Evolutionary conservation across 2,329 filamentous ascomycete genomes (phyloP).

Genomic region (Aspergillus carbonarius): DNA sequence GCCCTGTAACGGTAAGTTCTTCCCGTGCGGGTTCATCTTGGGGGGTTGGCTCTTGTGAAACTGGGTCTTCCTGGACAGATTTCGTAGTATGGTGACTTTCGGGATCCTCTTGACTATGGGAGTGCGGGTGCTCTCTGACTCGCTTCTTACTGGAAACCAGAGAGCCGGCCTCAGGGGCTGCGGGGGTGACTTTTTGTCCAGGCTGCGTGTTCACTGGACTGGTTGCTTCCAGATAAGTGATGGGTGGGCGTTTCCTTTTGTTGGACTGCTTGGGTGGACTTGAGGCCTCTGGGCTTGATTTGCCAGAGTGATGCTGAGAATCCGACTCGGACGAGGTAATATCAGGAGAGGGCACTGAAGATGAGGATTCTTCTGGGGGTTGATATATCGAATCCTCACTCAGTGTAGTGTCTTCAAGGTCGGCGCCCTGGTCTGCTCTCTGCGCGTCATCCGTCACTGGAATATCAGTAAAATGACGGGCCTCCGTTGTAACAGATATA

Average conservation of each 20-base stretch:
- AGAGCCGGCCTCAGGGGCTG: background rate
- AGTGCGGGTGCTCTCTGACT: background rate
- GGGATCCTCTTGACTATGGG: background rate
- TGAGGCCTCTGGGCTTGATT: background rate
- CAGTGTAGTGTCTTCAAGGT: slow-evolving; percentile 1
- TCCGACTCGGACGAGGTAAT: background rate
- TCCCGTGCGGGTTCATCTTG: background rate
- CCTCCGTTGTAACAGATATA: background rate
- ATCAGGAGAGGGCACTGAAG: background rate
- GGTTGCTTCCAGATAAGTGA: background rate
- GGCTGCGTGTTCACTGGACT: background rate
- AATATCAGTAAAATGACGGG: background rate
- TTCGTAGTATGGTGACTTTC: background rate
- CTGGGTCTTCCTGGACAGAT: background rate
- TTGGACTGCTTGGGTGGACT: background rate
- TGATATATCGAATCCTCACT: background rate
- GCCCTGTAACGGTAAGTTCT: background rate
- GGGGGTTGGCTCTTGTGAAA: background rate
- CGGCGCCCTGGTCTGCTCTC: background rate
- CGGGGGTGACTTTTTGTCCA: background rate
- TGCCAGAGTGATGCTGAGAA: background rate
- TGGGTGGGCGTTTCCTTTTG: background rate
- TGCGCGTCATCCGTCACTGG: background rate
- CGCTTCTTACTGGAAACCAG: background rate
- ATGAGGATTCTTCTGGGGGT: background rate